Conservation (phyloP, 2,329 filamentous ascomycete genomes). For the Fusarium armeniacum region DNA sequence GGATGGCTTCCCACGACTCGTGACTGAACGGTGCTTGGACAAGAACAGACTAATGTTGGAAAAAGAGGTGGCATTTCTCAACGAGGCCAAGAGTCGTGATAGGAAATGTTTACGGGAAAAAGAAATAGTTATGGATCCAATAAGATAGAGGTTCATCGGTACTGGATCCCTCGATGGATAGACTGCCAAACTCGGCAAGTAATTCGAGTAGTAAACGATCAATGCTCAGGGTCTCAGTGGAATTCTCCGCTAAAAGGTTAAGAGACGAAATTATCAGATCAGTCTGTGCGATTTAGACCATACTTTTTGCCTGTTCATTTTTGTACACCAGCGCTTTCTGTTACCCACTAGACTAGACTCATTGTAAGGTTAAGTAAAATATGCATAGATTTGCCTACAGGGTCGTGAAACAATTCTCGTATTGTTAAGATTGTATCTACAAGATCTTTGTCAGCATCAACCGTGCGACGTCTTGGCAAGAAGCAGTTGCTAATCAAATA, state of each 20-base stretch:
- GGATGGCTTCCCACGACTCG: not conserved
- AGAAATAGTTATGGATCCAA: not conserved
- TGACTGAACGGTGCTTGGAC: not conserved
- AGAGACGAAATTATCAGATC: fast-evolving
- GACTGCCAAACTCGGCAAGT: not conserved
- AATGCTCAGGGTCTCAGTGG: not conserved
- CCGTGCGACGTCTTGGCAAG: not conserved
- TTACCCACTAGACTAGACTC: not conserved
- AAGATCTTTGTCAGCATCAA: not conserved
- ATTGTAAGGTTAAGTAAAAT: not conserved
- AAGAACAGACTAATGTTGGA: not conserved
- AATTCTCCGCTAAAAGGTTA: not conserved
- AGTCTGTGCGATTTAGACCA: not conserved
- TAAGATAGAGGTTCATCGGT: not conserved
- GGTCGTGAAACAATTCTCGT: not conserved
- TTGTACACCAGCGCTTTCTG: not conserved
- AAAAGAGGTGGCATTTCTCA: not conserved
- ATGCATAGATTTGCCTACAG: not conserved
- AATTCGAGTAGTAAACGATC: not conserved
- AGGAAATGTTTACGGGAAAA: not conserved
- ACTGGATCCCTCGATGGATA: not conserved
- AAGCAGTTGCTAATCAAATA: not conserved
- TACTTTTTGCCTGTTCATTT: not conserved
- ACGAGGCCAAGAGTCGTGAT: not conserved
- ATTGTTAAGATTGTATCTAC: not conserved